Conservation (phyloP, 2,329 filamentous ascomycete genomes). For the Aspergillus tubingensis region DNA sequence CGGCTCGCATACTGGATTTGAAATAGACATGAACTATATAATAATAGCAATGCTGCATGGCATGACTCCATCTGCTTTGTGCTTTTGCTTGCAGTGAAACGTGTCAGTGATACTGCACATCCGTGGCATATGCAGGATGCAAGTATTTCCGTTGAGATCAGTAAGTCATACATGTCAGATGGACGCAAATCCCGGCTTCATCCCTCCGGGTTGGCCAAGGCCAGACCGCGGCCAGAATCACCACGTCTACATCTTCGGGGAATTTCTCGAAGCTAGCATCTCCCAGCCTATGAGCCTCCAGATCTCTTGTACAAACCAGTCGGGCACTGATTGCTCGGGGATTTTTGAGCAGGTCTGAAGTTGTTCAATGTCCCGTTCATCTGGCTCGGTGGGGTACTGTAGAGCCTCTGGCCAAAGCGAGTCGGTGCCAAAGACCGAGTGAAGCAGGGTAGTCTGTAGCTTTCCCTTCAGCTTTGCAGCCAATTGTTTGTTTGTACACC, state of each 20-base stretch:
- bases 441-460: constrained; percentile 45
- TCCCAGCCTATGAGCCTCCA: constrained; percentile 63
- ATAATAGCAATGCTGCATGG: background rate
- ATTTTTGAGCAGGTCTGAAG: constrained; percentile 3
- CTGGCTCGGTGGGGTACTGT: constrained; percentile 23
- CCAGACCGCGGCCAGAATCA: background rate
- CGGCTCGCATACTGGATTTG: constrained; percentile 44
- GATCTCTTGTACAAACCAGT: constrained; percentile 59
- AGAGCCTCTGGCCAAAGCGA: constrained; percentile 33
- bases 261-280: constrained; percentile 22
- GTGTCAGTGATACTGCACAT: background rate
- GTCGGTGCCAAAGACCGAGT: constrained; percentile 43
- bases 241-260: background rate
- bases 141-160: background rate
- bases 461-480: constrained; percentile 28
- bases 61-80: background rate
- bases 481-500: constrained; percentile 13
- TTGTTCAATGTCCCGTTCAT: constrained; percentile 19
- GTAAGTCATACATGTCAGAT: background rate
- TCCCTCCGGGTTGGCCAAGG: background rate
- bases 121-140: background rate
- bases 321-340: constrained; percentile 42
- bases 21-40: constrained; percentile 18
- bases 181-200: no score
- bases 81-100: background rate